These are phyloP conservation scores for Poronia punctata DNA, from an alignment of 495 filamentous ascomycete species.

Conservation along the genomic window DNA sequence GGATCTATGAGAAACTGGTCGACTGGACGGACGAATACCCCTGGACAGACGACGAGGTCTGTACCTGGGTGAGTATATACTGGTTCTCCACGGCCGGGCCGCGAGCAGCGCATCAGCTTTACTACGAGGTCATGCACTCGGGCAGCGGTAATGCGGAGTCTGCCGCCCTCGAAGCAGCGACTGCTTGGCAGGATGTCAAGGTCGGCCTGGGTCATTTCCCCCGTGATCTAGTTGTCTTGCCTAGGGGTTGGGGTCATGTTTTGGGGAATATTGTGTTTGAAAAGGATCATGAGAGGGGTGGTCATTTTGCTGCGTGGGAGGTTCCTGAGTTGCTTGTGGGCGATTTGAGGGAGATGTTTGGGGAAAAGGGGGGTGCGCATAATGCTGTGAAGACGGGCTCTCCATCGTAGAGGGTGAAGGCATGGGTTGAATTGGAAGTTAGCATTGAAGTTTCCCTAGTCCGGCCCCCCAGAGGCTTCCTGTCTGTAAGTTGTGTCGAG, in stretches of 20 bases:
- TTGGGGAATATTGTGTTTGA: constrained; percentile 51
- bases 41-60: constrained; percentile 54
- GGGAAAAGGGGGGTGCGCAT: constrained; percentile 17
- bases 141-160: too few species aligned
- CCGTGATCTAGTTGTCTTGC: constrained; percentile 44
- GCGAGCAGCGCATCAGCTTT: constrained; percentile 42
- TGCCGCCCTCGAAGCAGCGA: too few species aligned
- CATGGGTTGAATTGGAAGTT: too few species aligned
- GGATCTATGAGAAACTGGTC: constrained; percentile 56
- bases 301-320: constrained; percentile 61
- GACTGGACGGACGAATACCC: constrained; percentile 52
- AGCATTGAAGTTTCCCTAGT: too few species aligned
- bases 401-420: too few species aligned
- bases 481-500: too few species aligned
- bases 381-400: constrained; percentile 3
- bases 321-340: constrained; percentile 43
- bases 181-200: constrained; percentile 37
- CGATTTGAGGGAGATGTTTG: constrained; percentile 54
- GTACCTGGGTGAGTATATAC: constrained; percentile 54
- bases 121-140: constrained; percentile 40
- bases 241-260: constrained; percentile 41
- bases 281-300: constrained; percentile 45
- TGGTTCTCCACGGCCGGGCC: constrained; percentile 44
- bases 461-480: too few species aligned
- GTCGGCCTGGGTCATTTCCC: constrained; percentile 49